These are phyloP conservation scores for Penicillium waksmanii DNA, from an alignment of 495 filamentous ascomycete genomes.

Conservation along the genomic window DNA sequence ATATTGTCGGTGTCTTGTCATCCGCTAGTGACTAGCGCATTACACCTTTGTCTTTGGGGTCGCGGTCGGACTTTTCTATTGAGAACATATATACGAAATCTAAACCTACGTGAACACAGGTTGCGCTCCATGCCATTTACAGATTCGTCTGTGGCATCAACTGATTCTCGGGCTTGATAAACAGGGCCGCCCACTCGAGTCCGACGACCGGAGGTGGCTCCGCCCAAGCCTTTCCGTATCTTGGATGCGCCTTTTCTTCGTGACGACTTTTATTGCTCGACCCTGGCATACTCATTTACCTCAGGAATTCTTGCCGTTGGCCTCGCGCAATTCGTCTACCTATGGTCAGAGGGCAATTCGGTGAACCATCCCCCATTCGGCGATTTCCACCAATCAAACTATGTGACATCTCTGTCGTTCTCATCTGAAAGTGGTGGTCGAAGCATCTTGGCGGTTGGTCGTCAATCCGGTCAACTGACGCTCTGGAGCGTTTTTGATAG, in stretches of 20 bases:
- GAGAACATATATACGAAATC: background rate
- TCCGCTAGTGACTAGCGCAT: too few relatives aligned
- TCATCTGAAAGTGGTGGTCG: constrained; percentile 77
- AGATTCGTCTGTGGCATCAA: constrained; percentile 5
- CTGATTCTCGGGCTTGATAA: constrained; percentile 15
- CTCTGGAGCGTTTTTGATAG: constrained; percentile 64
- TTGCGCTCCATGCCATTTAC: background rate
- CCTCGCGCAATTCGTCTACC: constrained; percentile 77
- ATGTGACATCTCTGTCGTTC: constrained; percentile 85
- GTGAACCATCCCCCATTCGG: constrained; percentile 50
- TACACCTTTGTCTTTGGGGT: too few relatives aligned
- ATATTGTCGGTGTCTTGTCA: background rate
- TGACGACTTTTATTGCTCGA: constrained; percentile 95
- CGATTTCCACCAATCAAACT: constrained; percentile 48
- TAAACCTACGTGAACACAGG: background rate
- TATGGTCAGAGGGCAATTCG: constrained; percentile 79
- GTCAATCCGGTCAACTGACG: constrained; percentile 67
- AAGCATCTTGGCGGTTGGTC: constrained; percentile 83
- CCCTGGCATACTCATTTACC: constrained; percentile 80
- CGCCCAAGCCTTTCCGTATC: constrained; percentile 79
- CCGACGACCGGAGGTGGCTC: constrained; percentile 46
- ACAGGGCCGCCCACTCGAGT: constrained; percentile 29
- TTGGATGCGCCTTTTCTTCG: constrained; percentile 85
- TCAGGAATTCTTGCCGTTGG: constrained; percentile 82
- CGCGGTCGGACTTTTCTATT: background rate